Evolutionary conservation across 2,329 filamentous ascomycete species (phyloP).

Genomic region (Eutypa lata): DNA sequence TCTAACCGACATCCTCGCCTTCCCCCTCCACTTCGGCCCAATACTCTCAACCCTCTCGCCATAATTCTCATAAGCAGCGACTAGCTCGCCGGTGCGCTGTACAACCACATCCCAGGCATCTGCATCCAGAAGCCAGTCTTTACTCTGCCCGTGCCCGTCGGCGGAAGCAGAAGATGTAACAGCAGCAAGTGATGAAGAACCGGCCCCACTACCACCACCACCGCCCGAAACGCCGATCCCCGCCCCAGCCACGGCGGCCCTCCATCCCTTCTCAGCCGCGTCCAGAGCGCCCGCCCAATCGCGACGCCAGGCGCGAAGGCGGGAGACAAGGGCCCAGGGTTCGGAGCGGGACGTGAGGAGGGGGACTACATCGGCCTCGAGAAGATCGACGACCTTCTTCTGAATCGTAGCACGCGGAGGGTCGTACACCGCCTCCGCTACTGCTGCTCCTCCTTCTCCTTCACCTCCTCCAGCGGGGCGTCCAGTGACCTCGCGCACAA

Average conservation of each 20-base stretch:
- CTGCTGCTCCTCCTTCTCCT: constrained; percentile 19
- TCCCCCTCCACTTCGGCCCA: constrained; percentile 81
- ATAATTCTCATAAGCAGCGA: constrained; percentile 79
- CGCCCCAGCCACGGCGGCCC: constrained; percentile 60
- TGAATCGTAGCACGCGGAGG: constrained; percentile 57
- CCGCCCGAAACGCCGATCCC: constrained; percentile 20
- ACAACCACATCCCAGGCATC: constrained; percentile 71
- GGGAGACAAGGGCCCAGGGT: constrained; percentile 73
- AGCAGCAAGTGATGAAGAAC: constrained; percentile 66
- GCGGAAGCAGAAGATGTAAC: constrained; percentile 44
- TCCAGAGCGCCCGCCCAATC: constrained; percentile 72
- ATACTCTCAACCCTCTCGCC: constrained; percentile 64
- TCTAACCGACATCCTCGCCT: constrained; percentile 78
- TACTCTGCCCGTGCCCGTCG: constrained; percentile 24
- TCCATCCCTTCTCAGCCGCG: constrained; percentile 87
- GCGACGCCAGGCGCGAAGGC: constrained; percentile 69
- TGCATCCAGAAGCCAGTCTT: constrained; percentile 56
- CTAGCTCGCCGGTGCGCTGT: constrained; percentile 74
- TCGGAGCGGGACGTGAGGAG: constrained; percentile 77
- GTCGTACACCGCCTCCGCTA: constrained; percentile 30
- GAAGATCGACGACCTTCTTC: constrained; percentile 63
- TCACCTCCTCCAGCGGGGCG: constrained; percentile 26
- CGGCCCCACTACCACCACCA: constrained; percentile 51
- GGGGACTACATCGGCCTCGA: constrained; percentile 74
- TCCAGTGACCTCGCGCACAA: constrained; percentile 66